These are phyloP conservation scores for Nymphaea thermarum DNA, from an alignment of 164 flowering plant genomes.

Conservation along the genomic window DNA sequence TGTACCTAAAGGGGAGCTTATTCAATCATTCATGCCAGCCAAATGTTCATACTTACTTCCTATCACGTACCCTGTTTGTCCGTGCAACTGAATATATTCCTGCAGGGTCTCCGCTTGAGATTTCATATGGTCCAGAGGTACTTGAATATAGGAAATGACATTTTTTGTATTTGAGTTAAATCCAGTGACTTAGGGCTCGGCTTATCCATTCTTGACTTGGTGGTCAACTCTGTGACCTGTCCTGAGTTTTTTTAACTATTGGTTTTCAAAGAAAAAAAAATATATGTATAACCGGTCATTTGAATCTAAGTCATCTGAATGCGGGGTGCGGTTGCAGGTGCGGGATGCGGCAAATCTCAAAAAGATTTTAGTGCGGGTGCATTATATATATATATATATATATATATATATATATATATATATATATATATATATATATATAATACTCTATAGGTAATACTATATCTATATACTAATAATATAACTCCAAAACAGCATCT, in stretches of 20 bases:
- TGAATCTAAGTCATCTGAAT: no score
- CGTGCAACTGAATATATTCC: slow-evolving; percentile 53
- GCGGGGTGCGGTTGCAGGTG: no score
- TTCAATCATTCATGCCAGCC: slow-evolving; percentile 93
- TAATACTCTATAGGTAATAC: no score
- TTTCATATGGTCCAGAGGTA: slow-evolving; percentile 97
- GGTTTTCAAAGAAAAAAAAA: background rate
- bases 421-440: no score
- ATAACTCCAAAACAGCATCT: no score
- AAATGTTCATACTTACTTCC: slow-evolving; percentile 74
- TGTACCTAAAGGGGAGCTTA: slow-evolving; percentile 65
- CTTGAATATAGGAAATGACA: background rate
- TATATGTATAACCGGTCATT: background rate
- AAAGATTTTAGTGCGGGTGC: no score
- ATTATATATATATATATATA: no score
- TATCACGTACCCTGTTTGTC: slow-evolving; percentile 58
- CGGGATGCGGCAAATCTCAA: no score
- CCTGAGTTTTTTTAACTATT: background rate
- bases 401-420: no score
- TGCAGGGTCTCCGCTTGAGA: slow-evolving; percentile 50
- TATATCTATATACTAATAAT: no score
- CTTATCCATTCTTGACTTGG: background rate
- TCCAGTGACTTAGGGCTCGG: background rate
- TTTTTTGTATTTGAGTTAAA: background rate
- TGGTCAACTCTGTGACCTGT: background rate